Evolutionary conservation across 1,139 yeast genomes (phyloP).

Genomic region (Candida albicans): DNA sequence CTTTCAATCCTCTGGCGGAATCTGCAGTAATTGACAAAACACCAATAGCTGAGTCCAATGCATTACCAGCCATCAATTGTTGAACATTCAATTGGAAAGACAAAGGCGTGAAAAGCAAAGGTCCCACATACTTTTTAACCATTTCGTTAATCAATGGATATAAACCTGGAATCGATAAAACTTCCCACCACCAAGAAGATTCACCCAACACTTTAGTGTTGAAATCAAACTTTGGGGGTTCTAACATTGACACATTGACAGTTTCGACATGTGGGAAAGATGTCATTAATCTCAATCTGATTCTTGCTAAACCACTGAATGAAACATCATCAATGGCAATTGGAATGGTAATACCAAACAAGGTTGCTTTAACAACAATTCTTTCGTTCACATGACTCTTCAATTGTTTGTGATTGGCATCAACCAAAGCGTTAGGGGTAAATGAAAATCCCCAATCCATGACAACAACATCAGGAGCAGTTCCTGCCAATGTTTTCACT

Average conservation of each 20-base stretch:
- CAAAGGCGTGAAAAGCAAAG: constrained; percentile 82
- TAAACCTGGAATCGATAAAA: constrained; percentile 83
- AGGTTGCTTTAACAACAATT: constrained; percentile 61
- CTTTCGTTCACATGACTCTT: constrained; percentile 82
- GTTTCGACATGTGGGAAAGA: constrained; percentile 93
- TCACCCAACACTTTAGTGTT: constrained; percentile 72
- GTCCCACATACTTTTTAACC: constrained; percentile 84
- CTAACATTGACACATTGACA: constrained; percentile 77
- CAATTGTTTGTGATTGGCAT: constrained; percentile 78
- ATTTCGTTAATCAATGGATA: constrained; percentile 77
- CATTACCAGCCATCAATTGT: constrained; percentile 84
- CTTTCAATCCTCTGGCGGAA: constrained; percentile 66
- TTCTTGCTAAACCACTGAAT: constrained; percentile 66
- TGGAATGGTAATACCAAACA: constrained; percentile 70
- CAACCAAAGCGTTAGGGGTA: constrained; percentile 86
- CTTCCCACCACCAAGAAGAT: constrained; percentile 80
- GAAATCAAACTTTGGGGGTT: constrained; percentile 87
- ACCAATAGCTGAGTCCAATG: constrained; percentile 81
- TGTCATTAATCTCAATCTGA: constrained; percentile 85
- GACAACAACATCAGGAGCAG: constrained; percentile 87
- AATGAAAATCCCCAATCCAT: constrained; percentile 95
- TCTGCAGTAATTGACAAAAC: constrained; percentile 70
- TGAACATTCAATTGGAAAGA: constrained; percentile 91
- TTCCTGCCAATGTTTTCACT: constrained; percentile 85
- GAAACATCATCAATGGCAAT: constrained; percentile 62